Conservation (phyloP, 495 filamentous ascomycete species). For the Staphylotrichum longicolle region DNA sequence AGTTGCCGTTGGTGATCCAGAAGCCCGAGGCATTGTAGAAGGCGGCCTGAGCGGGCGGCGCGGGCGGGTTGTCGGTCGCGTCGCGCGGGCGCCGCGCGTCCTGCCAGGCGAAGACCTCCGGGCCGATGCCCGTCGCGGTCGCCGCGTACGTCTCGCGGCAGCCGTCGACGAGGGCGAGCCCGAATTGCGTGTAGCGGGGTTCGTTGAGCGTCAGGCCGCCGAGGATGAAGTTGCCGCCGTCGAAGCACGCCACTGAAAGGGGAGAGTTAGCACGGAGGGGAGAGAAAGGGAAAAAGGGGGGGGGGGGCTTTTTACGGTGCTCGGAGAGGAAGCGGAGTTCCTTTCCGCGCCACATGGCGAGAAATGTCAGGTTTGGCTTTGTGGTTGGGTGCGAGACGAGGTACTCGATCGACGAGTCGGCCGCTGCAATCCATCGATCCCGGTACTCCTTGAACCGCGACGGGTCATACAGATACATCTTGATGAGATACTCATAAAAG, state of each 20-base stretch:
- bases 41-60: slow-evolving; percentile 47
- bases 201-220: slow-evolving; percentile 69
- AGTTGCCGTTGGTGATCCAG: slow-evolving; percentile 62
- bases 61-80: slow-evolving; percentile 37
- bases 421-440: slow-evolving; percentile 75
- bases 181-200: slow-evolving; percentile 68
- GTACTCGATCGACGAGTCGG: slow-evolving; percentile 70
- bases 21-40: slow-evolving; percentile 70
- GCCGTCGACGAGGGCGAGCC: slow-evolving; percentile 66
- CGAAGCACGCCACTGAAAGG: slow-evolving; percentile 67
- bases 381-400: slow-evolving; percentile 68
- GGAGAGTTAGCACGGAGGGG: background rate
- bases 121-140: slow-evolving; percentile 72
- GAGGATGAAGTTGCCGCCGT: slow-evolving; percentile 82
- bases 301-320: slow-evolving; percentile 47
- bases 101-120: slow-evolving; percentile 75
- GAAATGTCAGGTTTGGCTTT: slow-evolving; percentile 71
- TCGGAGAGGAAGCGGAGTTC: slow-evolving; percentile 53
- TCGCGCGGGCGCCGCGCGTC: slow-evolving; percentile 29
- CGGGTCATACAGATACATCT: slow-evolving; percentile 86
- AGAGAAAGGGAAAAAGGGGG: slow-evolving; percentile 1
- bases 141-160: slow-evolving; percentile 72
- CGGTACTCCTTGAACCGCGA: slow-evolving; percentile 59
- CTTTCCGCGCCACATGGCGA: slow-evolving; percentile 60
- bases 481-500: slow-evolving; percentile 91